These are phyloP conservation scores for Bruguiera hainesii DNA, from an alignment of 441 rosid genomes.

Conservation along the genomic window DNA sequence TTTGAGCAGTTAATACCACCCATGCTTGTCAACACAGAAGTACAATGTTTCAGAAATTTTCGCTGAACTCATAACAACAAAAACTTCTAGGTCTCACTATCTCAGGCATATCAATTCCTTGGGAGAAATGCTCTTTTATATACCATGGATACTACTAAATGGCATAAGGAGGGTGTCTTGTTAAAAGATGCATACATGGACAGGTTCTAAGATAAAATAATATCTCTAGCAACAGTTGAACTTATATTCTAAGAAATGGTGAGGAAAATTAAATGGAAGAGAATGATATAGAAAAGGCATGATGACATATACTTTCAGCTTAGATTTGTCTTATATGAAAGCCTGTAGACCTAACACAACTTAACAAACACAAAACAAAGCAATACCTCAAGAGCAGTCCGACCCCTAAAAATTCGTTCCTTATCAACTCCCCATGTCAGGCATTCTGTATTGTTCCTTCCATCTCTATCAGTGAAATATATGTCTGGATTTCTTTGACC, in stretches of 20 bases:
- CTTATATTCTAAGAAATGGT: background rate
- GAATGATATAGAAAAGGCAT: background rate
- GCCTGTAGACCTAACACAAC: background rate
- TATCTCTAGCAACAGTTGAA: background rate
- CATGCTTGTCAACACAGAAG: background rate
- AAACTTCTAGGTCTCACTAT: too few relatives aligned
- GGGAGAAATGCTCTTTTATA: background rate
- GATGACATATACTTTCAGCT: background rate
- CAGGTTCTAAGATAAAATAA: background rate
- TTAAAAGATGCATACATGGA: background rate
- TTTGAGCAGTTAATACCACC: background rate
- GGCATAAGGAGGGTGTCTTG: background rate
- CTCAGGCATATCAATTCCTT: too few relatives aligned
- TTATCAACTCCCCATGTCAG: conserved; percentile 97
- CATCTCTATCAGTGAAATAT: conserved; percentile 93
- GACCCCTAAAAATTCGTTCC: conserved; percentile 38
- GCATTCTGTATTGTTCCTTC: conserved; percentile 93
- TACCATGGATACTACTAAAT: background rate
- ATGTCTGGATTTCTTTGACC: conserved; percentile 91
- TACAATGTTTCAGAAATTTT: too few relatives aligned
- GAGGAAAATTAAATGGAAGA: background rate
- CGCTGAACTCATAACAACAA: too few relatives aligned
- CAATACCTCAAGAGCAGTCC: too few relatives aligned
- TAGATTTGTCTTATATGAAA: background rate
- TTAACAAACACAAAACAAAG: too few relatives aligned